These are phyloP conservation scores for Fonsecaea pugnacius DNA, from an alignment of 2,329 filamentous ascomycete genomes.

Conservation along the genomic window DNA sequence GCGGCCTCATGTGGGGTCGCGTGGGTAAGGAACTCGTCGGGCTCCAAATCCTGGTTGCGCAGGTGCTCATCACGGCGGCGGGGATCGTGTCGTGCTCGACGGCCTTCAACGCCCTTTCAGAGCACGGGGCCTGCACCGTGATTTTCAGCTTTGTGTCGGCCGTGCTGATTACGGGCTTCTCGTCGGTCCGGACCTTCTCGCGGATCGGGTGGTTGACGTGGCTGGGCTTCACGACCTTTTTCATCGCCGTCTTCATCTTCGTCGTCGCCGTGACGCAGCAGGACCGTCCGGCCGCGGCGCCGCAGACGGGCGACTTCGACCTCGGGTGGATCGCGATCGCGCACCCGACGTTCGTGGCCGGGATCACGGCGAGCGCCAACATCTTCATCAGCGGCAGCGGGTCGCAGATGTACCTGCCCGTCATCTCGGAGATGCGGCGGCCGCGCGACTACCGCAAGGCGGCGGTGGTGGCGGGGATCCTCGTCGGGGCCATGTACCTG, in stretches of 20 bases:
- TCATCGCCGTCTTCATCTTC: conserved; percentile 24
- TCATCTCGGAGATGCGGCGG: conserved; percentile 48
- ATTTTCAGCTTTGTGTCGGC: conserved; percentile 39
- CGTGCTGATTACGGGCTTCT: conserved; percentile 30
- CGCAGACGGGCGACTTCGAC: conserved; percentile 38
- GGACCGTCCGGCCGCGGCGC: conserved; percentile 43
- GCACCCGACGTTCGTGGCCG: conserved; percentile 39
- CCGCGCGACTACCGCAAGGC: conserved; percentile 42
- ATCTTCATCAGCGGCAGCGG: conserved; percentile 42
- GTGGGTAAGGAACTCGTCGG: conserved; percentile 15
- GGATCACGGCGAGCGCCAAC: conserved; percentile 41
- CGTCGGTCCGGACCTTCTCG: conserved; percentile 11
- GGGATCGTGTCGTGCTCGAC: conserved; percentile 51
- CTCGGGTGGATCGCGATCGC: conserved; percentile 40
- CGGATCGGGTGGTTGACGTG: conserved; percentile 16
- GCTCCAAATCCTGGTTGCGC: conserved; percentile 14
- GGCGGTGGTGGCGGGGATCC: conserved; percentile 43
- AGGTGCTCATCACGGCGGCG: conserved; percentile 47
- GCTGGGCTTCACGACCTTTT: conserved; percentile 11
- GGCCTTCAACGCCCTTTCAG: conserved; percentile 49
- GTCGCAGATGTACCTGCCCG: conserved; percentile 44
- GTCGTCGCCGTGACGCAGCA: conserved; percentile 40
- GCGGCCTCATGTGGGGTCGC: conserved; percentile 24
- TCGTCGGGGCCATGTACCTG: conserved; percentile 45
- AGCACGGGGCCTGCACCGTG: conserved; percentile 44